Conservation (phyloP, 2,329 filamentous ascomycete species). For the Zopfia rhizophila region DNA sequence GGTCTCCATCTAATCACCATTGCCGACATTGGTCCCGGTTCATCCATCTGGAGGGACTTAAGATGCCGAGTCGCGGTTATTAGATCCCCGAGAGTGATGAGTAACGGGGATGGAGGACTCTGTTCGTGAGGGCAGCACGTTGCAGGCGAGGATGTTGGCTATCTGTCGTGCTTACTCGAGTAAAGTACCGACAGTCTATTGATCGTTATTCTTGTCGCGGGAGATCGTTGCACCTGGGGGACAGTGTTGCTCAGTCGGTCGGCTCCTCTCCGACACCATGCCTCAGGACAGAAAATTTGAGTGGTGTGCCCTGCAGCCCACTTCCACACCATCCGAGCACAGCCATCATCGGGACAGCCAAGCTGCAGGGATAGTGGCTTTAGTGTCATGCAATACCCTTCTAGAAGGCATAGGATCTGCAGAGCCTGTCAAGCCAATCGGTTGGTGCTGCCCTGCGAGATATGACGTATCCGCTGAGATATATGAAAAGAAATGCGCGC, state of each 20-base stretch:
- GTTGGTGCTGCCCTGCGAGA: conserved; percentile 19
- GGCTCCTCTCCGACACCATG: conserved; percentile 5
- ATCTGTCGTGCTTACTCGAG: neutral
- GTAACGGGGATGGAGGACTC: conserved; percentile 9
- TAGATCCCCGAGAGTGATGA: conserved; percentile 8
- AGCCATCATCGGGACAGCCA: conserved; percentile 12
- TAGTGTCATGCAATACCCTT: conserved; percentile 16
- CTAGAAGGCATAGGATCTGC: conserved; percentile 18
- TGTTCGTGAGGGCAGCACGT: conserved; percentile 8
- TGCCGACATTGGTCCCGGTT: conserved; percentile 4
- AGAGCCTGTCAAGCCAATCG: no score
- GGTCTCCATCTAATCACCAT: neutral
- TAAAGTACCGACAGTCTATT: conserved; percentile 10
- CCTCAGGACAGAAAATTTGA: neutral
- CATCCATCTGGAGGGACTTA: conserved; percentile 1
- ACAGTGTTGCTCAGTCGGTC: neutral
- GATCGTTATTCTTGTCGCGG: conserved; percentile 20
- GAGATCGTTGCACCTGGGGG: conserved; percentile 13
- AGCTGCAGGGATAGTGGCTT: conserved; percentile 11
- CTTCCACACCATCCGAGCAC: neutral
- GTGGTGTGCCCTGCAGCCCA: neutral
- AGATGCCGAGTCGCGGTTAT: conserved; percentile 6
- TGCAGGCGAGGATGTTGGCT: conserved; percentile 13
- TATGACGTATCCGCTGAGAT: conserved; percentile 23
- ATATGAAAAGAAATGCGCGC: conserved; percentile 38